Percentiles rank a stretch among this genome's conserved stretches.
These are phyloP conservation scores for Chytriomyces sp. DNA, from an alignment of 192 early-diverging fungal species.

Conservation along the genomic window DNA sequence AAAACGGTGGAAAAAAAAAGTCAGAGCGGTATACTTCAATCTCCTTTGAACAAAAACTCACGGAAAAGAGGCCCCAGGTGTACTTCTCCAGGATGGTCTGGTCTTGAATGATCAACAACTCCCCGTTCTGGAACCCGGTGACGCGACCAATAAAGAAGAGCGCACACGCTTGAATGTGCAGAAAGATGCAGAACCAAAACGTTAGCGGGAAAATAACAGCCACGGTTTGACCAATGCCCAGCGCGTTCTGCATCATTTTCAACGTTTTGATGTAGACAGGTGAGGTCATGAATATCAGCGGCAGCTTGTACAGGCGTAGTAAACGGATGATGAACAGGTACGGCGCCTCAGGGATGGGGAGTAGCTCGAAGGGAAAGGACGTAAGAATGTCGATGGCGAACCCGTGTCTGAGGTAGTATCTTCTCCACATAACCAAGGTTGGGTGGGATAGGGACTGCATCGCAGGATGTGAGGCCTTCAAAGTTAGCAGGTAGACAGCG, in stretches of 20 bases:
- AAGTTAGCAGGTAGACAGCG: neutral
- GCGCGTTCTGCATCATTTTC: neutral
- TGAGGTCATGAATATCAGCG: neutral
- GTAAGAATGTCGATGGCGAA: slow-evolving; percentile 7
- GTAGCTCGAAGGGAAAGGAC: slow-evolving; percentile 17
- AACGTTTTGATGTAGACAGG: neutral
- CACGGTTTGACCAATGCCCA: neutral
- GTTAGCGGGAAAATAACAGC: slow-evolving; percentile 1
- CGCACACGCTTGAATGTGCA: slow-evolving; percentile 22
- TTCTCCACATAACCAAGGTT: neutral
- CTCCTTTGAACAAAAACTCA: neutral
- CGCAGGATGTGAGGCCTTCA: neutral
- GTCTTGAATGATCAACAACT: neutral
- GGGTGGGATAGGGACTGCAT: neutral
- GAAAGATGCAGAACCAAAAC: slow-evolving; percentile 6
- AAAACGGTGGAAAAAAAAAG: neutral
- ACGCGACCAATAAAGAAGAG: slow-evolving; percentile 11
- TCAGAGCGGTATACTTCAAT: too few species aligned
- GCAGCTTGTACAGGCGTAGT: slow-evolving; percentile 4
- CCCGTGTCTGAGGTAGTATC: neutral
- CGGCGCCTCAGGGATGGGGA: neutral
- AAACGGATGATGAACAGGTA: slow-evolving; percentile 1
- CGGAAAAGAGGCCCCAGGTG: slow-evolving; percentile 4
- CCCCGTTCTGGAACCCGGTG: neutral
- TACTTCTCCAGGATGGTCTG: slow-evolving; percentile 1